Percentiles rank a stretch among this genome's conserved stretches.
These are phyloP conservation scores for Leishmania aethiopica DNA, from an alignment of 208 protist species.

Conservation along the genomic window DNA sequence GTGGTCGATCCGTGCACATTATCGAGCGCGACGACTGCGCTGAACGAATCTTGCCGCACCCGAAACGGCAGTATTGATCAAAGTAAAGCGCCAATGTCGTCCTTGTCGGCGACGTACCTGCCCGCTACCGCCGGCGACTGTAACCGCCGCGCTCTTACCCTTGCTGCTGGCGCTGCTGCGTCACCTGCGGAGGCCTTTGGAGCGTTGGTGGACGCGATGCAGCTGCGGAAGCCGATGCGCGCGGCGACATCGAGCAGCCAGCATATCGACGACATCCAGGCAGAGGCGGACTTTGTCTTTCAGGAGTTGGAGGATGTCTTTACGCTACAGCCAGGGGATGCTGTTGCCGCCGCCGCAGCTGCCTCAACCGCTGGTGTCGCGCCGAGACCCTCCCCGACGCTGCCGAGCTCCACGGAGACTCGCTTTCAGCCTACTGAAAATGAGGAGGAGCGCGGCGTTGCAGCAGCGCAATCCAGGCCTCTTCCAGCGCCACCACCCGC, in stretches of 20 bases:
- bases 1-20: not conserved
- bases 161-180: not conserved
- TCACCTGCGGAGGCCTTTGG: slow-evolving; percentile 10
- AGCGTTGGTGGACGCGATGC: slow-evolving; percentile 33
- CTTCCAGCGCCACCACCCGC: slow-evolving; percentile 3
- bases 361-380: not conserved
- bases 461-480: not conserved
- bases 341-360: slow-evolving; percentile 1
- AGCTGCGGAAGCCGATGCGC: slow-evolving; percentile 34
- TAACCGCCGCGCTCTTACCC: too few relatives aligned
- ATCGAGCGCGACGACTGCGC: not conserved
- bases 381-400: not conserved
- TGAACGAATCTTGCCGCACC: not conserved
- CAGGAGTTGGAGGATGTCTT: slow-evolving; percentile 55
- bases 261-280: slow-evolving; percentile 55
- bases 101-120: not conserved
- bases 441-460: not conserved
- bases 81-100: not conserved
- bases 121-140: too few relatives aligned
- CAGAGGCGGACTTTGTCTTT: slow-evolving; percentile 53
- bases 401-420: not conserved
- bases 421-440: not conserved
- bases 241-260: slow-evolving; percentile 18
- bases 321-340: slow-evolving; percentile 39
- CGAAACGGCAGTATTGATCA: not conserved